Evolutionary conservation across 441 rosid species (phyloP).

Genomic region (Daphne laureola): DNA sequence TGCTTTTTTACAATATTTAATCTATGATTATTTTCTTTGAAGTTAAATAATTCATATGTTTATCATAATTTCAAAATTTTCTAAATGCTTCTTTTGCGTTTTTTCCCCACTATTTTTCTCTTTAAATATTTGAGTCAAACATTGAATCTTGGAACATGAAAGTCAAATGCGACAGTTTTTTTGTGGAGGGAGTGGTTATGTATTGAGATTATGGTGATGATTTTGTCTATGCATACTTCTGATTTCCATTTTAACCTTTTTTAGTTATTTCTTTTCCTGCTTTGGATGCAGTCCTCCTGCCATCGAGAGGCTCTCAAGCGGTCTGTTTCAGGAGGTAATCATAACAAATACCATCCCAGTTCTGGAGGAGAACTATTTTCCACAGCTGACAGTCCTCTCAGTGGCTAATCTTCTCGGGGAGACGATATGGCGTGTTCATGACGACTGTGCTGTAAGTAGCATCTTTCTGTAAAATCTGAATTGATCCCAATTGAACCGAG

Average conservation of each 20-base stretch:
- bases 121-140: too few species aligned
- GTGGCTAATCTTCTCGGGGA: slow-evolving; percentile 94
- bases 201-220: too few species aligned
- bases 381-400: slow-evolving; percentile 81
- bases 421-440: slow-evolving; percentile 96
- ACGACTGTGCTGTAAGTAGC: slow-evolving; percentile 78
- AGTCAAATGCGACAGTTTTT: too few species aligned
- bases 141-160: too few species aligned
- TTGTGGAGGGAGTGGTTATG: too few species aligned
- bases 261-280: not conserved
- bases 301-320: slow-evolving; percentile 82
- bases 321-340: slow-evolving; percentile 91
- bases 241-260: not conserved
- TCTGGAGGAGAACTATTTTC: slow-evolving; percentile 72
- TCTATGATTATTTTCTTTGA: too few species aligned
- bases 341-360: slow-evolving; percentile 89
- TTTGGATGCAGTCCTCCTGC: slow-evolving; percentile 75
- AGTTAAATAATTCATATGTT: too few species aligned
- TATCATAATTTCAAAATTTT: too few species aligned
- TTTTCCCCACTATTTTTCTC: too few species aligned
- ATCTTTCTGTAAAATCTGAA: slow-evolving; percentile 24
- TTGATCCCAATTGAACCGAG: slow-evolving; percentile 6
- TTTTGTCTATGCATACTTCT: too few species aligned
- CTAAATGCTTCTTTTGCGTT: too few species aligned
- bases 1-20: too few species aligned